Percentiles rank a stretch among this genome's conserved stretches.
phyloP scores from a whole-genome alignment of 805 yeast species.

The Myxozyma lipomycoides region DNA sequence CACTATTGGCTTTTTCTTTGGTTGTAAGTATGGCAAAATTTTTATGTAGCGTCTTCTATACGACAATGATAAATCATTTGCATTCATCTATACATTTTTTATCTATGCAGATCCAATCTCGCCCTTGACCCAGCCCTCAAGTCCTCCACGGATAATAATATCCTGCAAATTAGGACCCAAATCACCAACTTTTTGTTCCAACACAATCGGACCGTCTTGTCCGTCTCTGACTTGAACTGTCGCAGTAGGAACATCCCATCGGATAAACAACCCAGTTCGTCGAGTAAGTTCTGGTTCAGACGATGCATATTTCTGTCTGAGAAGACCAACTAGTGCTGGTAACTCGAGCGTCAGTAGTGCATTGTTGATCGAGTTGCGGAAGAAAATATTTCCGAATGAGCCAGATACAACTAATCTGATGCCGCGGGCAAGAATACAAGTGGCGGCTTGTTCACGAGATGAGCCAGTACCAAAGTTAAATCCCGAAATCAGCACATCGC shows the following conservation, averaged over 20 bases:
- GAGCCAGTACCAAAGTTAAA: slow-evolving; percentile 98
- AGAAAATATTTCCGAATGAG: slow-evolving; percentile 94
- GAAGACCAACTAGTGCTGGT: slow-evolving; percentile 73
- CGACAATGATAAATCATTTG: too few species aligned
- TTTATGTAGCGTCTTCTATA: too few species aligned
- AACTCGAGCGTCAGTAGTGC: slow-evolving; percentile 91
- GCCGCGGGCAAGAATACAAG: slow-evolving; percentile 92
- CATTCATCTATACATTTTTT: background rate
- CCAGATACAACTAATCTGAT: slow-evolving; percentile 93
- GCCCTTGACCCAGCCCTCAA: slow-evolving; percentile 95
- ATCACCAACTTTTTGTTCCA: slow-evolving; percentile 90
- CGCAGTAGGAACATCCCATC: slow-evolving; percentile 88
- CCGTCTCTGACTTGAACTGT: slow-evolving; percentile 70
- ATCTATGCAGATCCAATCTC: slow-evolving; percentile 33
- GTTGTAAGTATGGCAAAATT: too few species aligned
- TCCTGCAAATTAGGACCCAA: slow-evolving; percentile 94
- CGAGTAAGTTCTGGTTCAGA: slow-evolving; percentile 69
- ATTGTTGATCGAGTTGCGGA: slow-evolving; percentile 93
- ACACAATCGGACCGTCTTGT: slow-evolving; percentile 46
- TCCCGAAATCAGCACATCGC: slow-evolving; percentile 89
- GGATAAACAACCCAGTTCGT: slow-evolving; percentile 90
- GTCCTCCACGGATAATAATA: slow-evolving; percentile 93
- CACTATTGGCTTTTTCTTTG: too few species aligned
- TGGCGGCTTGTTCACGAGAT: slow-evolving; percentile 98
- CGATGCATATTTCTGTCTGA: slow-evolving; percentile 62